A percentile compares a stretch with the other conserved stretches of the same genome.
Conservation (phyloP, 495 filamentous ascomycete species). For the Penicillium silybi region DNA sequence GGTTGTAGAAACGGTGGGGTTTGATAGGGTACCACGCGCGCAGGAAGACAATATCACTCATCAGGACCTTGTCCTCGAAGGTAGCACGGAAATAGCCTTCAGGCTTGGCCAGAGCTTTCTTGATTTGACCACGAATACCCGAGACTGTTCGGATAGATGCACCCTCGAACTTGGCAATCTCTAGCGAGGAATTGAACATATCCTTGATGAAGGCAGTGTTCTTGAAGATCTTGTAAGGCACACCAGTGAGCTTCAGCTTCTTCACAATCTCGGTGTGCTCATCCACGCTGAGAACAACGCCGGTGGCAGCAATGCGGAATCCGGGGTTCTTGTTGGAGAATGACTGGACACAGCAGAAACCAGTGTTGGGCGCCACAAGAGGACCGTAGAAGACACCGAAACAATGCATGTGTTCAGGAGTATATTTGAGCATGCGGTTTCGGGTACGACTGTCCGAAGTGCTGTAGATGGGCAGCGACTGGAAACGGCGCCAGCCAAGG, state of each 20-base stretch:
- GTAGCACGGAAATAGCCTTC: constrained; percentile 94
- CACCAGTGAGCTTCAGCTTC: constrained; percentile 92
- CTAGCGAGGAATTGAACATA: constrained; percentile 90
- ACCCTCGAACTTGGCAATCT: constrained; percentile 97
- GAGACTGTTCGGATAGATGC: constrained; percentile 93
- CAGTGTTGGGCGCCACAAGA: constrained; percentile 89
- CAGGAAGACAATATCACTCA: constrained; percentile 93
- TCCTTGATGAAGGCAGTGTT: constrained; percentile 99
- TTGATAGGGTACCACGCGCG: constrained; percentile 95
- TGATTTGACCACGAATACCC: constrained; percentile 93
- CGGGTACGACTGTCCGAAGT: constrained; percentile 89
- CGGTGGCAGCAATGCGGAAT: constrained; percentile 91
- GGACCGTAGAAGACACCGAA: constrained; percentile 94
- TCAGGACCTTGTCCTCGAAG: constrained; percentile 96
- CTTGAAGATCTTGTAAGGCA: constrained; percentile 96
- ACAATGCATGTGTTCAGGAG: constrained; percentile 97
- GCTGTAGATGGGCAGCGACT: constrained; percentile 86
- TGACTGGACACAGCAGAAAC: constrained; percentile 89
- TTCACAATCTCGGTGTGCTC: constrained; percentile 96
- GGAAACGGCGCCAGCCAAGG: constrained; percentile 94
- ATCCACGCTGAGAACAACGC: constrained; percentile 88
- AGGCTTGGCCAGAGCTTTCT: constrained; percentile 82
- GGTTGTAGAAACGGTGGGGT: constrained; percentile 94
- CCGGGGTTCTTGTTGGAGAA: constrained; percentile 84
- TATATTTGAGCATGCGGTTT: constrained; percentile 97